Base-by-base conservation (phyloP, 306 rosid genomes). In the Gynostemma pentaphyllum region DNA sequence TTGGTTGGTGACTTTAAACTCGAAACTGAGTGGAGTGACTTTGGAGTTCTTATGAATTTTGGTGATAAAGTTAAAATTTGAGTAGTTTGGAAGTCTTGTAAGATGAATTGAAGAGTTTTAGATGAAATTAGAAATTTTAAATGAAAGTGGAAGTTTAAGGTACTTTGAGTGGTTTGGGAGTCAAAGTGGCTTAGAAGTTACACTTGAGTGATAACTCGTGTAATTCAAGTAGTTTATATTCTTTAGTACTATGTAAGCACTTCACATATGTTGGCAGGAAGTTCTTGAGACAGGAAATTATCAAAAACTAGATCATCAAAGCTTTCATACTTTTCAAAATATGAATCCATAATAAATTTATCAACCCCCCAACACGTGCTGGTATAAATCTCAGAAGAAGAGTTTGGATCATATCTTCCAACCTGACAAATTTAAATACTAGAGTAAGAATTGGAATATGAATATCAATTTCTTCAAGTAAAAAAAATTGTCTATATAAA, bases 261-360 rank as follows among this genome's bases (percentile, higher is more conserved):
- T 62, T 76, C 66, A 66, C 95, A 85, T 24, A 42, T 46, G 57
- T 70, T 68, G 69, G 60, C 64, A 8, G 83, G 72, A 64, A 81
- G 71, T 57, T 79, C 77, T 70, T 54, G 88, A 65, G 84, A 75
- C 56, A 82, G 14, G 66, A 84, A 88, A 51, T 42, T 69, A 68
- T 79, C 79, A 72, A 80, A 85, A 80, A 68, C 71, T 56, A 79
- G 70, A 77, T 85, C 87, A 16, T 59, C 45, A 22, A 82, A 75
- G 68, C 45, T 63, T 2, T 53, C 73, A 52, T 81, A 45, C 45
- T 65, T 77, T 36, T 72, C 80, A 68, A 14, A 82, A 68, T 87
- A 87, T 28, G 87, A 81, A 45, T 74, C 78, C 82, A 84, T 75
- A 53, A 87, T 61, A 72, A 69, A 82, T 21, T 72, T 74, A 62